Conservation (phyloP, 805 yeast species). For the Jamesozyma spencerorum region DNA sequence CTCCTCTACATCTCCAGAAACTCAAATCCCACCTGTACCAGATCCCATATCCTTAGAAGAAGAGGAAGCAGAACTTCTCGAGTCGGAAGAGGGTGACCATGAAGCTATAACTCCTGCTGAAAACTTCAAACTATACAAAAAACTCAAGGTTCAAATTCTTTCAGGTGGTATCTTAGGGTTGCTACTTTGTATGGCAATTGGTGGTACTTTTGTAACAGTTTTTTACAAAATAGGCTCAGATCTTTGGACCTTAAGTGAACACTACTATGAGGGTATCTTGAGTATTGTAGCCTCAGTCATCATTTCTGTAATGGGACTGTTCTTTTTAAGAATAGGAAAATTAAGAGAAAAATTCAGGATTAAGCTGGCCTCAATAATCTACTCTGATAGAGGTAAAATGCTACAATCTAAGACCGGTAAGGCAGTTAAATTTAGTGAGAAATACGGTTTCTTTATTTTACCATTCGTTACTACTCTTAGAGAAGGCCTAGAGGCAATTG, state of each 20-base stretch:
- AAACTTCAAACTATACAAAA: conserved; percentile 30
- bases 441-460: conserved; percentile 62
- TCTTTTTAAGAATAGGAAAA: conserved; percentile 70
- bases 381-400: conserved; percentile 23
- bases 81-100: conserved; percentile 6
- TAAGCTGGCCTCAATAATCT: conserved; percentile 40
- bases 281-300: conserved; percentile 69
- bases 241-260: conserved; percentile 79
- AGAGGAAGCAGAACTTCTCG: conserved; percentile 27
- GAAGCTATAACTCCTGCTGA: conserved; percentile 9
- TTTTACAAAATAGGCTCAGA: conserved; percentile 76
- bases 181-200: conserved; percentile 58
- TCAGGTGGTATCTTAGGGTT: conserved; percentile 71
- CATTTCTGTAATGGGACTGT: conserved; percentile 80
- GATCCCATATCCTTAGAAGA: conserved; percentile 9
- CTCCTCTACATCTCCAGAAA: background rate
- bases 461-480: conserved; percentile 82
- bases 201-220: conserved; percentile 56
- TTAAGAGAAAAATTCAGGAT: conserved; percentile 75
- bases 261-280: conserved; percentile 81
- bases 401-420: conserved; percentile 15
- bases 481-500: conserved; percentile 88
- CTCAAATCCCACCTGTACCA: background rate
- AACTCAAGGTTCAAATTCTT: conserved; percentile 65
- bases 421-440: conserved; percentile 37